Evolutionary conservation across 2,329 filamentous ascomycete species (phyloP), one percentile per base, ranked within the genome.

Genomic region (Venturia effusa): DNA sequence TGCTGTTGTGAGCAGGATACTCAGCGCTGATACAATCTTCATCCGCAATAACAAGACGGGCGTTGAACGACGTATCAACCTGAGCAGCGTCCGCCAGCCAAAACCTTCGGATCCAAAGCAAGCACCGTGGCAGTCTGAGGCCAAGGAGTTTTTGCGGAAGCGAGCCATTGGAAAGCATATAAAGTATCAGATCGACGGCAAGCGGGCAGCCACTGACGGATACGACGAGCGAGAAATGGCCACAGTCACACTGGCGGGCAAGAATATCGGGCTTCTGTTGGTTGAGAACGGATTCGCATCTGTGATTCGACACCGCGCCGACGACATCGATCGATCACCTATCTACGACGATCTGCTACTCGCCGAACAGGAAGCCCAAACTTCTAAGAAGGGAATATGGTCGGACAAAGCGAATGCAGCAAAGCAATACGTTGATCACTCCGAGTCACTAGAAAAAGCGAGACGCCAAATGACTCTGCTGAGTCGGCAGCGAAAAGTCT

Each of bases 141-240:
- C 94, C 39, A 99, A 99, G 80, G 94, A 99, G 74, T 97, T 93
- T 73, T 76, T 97, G 67, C 87, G 94, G 64, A 96, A 96, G 81
- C 91, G 88, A 75, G 76, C 97, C 39, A 99, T 99, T 71, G 94
- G 92, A 66, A 99, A 99, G 81, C 90, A 96, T 68, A 91, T 97
- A 68, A 90, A 88, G 74, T 85, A 97, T 64, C 88, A 84, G 63
- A 86, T 96, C 66, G 92, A 99, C 73, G 94, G 94, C 64, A 91
- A 90, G 74, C 92, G 94, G 77, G 88, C 93, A 54, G 92, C 91
- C 1, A 88, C 83, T 1, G 93, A 96, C 67, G 92, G 90, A 11
- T 99, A 92, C 68, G 93, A 97, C 71, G 92, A 94, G 71, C 89
- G 92, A 64, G 94, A 99, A 68, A 94, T 99, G 71, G 93, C 90